Conservation (phyloP, 257 asterid species). For the Primulina tabacum region DNA sequence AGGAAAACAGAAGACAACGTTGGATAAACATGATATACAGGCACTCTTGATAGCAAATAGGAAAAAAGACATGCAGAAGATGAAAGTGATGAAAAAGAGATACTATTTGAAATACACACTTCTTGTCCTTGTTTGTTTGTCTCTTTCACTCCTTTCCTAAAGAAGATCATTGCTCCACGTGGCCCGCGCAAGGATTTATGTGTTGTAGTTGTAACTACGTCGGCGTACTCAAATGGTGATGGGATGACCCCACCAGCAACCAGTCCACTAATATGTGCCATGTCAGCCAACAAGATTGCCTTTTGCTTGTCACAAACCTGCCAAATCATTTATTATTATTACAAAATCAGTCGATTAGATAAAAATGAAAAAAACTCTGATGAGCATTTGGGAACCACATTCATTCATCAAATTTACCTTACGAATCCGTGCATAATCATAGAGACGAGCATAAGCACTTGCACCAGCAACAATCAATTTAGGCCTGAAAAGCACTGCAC, state of each 20-base stretch:
- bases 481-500: constrained; percentile 91
- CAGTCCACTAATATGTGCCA: constrained; percentile 98
- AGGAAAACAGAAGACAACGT: not conserved
- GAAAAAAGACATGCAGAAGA: not conserved
- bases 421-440: constrained; percentile 87
- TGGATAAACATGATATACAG: not conserved
- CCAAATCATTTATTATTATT: constrained; percentile 23
- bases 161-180: constrained; percentile 98
- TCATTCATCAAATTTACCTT: constrained; percentile 44
- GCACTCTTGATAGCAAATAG: not conserved
- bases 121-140: constrained; percentile 84
- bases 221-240: constrained; percentile 93
- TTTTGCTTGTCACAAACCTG: constrained; percentile 97
- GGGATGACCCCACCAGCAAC: constrained; percentile 99
- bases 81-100: not conserved
- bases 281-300: constrained; percentile 84
- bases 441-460: constrained; percentile 93
- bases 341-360: not conserved
- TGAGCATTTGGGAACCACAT: not conserved
- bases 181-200: constrained; percentile 98
- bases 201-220: constrained; percentile 93
- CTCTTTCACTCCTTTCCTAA: constrained; percentile 87
- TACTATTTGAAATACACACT: constrained; percentile 46
- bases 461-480: constrained; percentile 97
- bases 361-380: not conserved